Evolutionary conservation across 2,329 filamentous ascomycete species (phyloP).

Genomic region (Fusarium poae): DNA sequence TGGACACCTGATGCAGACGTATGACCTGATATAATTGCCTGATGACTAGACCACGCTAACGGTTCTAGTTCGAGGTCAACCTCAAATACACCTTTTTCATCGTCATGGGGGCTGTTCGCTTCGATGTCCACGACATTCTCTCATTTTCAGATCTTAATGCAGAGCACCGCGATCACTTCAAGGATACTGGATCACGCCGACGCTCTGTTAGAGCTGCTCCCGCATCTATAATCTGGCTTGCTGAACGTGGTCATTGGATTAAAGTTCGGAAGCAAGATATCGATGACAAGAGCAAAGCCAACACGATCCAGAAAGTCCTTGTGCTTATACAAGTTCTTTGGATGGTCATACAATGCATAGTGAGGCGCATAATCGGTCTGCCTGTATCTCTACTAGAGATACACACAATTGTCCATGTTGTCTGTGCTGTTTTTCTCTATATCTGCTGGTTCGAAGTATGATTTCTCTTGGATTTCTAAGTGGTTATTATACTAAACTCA

Average conservation of each 20-base stretch:
- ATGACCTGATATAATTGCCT: fast-evolving
- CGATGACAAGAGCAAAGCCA: constrained; percentile 7
- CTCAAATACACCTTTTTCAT: constrained; percentile 9
- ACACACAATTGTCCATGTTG: neutral
- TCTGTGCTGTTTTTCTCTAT: neutral
- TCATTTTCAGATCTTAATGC: neutral
- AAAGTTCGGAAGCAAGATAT: neutral
- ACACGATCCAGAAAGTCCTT: neutral
- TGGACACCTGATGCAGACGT: neutral
- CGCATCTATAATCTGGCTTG: neutral
- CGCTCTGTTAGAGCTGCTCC: neutral
- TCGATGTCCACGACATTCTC: neutral
- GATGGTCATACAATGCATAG: constrained; percentile 1
- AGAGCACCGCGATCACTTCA: fast-evolving
- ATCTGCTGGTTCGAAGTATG: neutral
- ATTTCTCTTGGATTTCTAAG: fast-evolving
- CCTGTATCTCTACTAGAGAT: neutral
- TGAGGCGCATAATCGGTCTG: fast-evolving
- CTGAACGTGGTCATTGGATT: neutral
- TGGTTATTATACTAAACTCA: fast-evolving
- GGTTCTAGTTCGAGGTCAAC: neutral
- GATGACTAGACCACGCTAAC: fast-evolving
- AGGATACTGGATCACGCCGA: fast-evolving
- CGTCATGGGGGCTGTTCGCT: constrained; percentile 4
- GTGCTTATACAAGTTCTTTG: constrained; percentile 1